phyloP scores from a whole-genome alignment of 495 filamentous ascomycete genomes.

The Patellaria atrata region DNA sequence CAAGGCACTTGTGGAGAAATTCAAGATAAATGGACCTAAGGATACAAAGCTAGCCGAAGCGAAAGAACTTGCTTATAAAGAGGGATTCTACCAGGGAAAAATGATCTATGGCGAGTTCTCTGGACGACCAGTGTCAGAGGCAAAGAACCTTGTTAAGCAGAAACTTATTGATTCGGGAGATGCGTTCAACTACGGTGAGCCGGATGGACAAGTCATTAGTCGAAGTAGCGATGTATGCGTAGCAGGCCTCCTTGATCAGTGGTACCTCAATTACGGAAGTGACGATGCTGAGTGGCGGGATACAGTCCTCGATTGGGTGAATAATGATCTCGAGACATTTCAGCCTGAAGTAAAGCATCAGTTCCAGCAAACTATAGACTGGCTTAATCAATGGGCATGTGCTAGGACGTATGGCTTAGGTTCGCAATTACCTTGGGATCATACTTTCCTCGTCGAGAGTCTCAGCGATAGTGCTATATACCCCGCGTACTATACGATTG shows the following conservation, averaged over 20 bases:
- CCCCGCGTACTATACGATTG: slow-evolving; percentile 93
- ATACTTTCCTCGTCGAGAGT: slow-evolving; percentile 72
- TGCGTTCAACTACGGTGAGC: slow-evolving; percentile 87
- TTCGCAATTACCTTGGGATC: slow-evolving; percentile 92
- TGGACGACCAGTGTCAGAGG: slow-evolving; percentile 68
- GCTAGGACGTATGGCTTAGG: slow-evolving; percentile 85
- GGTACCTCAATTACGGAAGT: slow-evolving; percentile 84
- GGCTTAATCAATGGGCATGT: slow-evolving; percentile 94
- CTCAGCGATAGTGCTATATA: slow-evolving; percentile 86
- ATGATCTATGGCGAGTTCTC: slow-evolving; percentile 84
- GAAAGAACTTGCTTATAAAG: slow-evolving; percentile 92
- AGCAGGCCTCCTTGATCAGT: slow-evolving; percentile 87
- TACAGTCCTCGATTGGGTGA: slow-evolving; percentile 56
- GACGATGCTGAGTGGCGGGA: slow-evolving; percentile 57
- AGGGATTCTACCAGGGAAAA: slow-evolving; percentile 91
- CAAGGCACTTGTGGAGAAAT: slow-evolving; percentile 66
- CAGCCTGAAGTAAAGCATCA: slow-evolving; percentile 63
- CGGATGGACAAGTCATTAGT: slow-evolving; percentile 73
- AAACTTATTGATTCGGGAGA: slow-evolving; percentile 63
- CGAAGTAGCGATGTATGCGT: slow-evolving; percentile 82
- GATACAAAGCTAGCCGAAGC: slow-evolving; percentile 82
- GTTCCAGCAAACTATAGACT: slow-evolving; percentile 71
- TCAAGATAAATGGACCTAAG: slow-evolving; percentile 95
- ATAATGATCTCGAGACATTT: slow-evolving; percentile 64
- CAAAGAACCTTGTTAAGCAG: slow-evolving; percentile 73